phyloP scores from a whole-genome alignment of 371 early-diverging fungal genomes.

The Mortierella sp. region DNA sequence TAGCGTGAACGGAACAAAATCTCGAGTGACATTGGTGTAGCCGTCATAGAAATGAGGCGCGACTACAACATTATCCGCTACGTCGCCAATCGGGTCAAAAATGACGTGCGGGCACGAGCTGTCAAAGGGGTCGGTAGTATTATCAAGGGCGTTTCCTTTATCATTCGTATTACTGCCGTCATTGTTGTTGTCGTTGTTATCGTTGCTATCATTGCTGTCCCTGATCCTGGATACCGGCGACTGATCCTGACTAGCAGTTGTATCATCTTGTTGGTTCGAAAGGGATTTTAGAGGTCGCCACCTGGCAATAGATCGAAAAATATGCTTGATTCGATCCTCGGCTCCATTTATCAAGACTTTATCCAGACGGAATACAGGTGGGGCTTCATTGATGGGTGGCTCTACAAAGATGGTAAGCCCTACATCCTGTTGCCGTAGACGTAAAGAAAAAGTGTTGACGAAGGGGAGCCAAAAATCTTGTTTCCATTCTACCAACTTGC shows the following conservation, averaged over 20 bases:
- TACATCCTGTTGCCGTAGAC: slow-evolving; percentile 68
- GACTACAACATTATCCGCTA: slow-evolving; percentile 71
- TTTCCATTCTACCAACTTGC: slow-evolving; percentile 69
- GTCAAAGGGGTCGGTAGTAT: slow-evolving; percentile 9
- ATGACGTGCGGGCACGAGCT: slow-evolving; percentile 35
- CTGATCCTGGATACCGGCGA: not conserved
- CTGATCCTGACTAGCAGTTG: slow-evolving; percentile 8
- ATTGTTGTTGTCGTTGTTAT: not conserved
- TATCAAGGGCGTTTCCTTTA: not conserved
- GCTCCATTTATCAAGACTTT: slow-evolving; percentile 47
- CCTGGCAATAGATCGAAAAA: slow-evolving; percentile 21
- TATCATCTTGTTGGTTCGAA: slow-evolving; percentile 16
- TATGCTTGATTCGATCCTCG: slow-evolving; percentile 28
- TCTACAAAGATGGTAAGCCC: slow-evolving; percentile 78
- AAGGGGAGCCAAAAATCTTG: slow-evolving; percentile 81
- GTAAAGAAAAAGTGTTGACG: slow-evolving; percentile 70
- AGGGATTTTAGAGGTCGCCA: slow-evolving; percentile 18
- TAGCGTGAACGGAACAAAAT: slow-evolving; percentile 58
- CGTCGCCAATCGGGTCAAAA: slow-evolving; percentile 62
- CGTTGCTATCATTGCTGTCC: not conserved
- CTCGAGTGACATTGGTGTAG: slow-evolving; percentile 48
- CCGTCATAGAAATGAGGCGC: slow-evolving; percentile 89
- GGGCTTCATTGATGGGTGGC: slow-evolving; percentile 79
- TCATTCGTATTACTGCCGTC: not conserved
- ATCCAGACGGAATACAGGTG: slow-evolving; percentile 36